Percentiles rank a stretch among this genome's conserved stretches.
Evolutionary conservation across 2,329 filamentous ascomycete species (phyloP).

Genomic region (Hypoxylon sp.): DNA sequence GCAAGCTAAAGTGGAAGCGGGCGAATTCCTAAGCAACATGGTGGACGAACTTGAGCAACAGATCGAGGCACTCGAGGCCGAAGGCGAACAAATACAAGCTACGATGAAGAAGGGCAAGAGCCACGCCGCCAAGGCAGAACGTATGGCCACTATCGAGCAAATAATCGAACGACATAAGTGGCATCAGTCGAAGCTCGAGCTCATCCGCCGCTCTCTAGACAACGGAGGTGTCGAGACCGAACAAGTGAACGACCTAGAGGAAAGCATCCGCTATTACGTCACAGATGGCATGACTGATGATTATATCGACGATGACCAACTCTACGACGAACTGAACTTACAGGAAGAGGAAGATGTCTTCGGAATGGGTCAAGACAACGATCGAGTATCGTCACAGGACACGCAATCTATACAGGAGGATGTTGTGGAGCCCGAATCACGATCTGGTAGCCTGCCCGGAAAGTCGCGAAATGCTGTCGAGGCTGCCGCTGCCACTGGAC

Average conservation of each 20-base stretch:
- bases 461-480: conserved; percentile 71
- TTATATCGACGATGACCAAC: conserved; percentile 91
- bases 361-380: conserved; percentile 82
- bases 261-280: conserved; percentile 95
- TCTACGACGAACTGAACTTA: conserved; percentile 94
- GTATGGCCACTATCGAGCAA: conserved; percentile 86
- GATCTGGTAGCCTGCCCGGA: conserved; percentile 58
- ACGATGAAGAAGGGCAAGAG: conserved; percentile 96
- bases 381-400: conserved; percentile 94
- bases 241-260: conserved; percentile 88
- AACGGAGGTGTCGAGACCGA: conserved; percentile 91
- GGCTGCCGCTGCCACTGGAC: conserved; percentile 62
- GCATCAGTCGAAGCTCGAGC: conserved; percentile 92
- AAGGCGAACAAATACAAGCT: conserved; percentile 85
- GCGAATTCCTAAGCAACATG: conserved; percentile 86
- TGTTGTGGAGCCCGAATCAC: conserved; percentile 68
- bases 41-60: conserved; percentile 94
- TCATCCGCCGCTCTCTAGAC: conserved; percentile 88
- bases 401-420: conserved; percentile 93
- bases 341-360: conserved; percentile 92
- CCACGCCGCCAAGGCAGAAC: conserved; percentile 83
- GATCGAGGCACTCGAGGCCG: conserved; percentile 92
- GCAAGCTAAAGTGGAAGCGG: conserved; percentile 89
- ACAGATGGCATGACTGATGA: conserved; percentile 89
- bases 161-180: conserved; percentile 94